These are phyloP conservation scores for Medicago ruthenica DNA, from an alignment of 306 rosid genomes.

Conservation along the genomic window DNA sequence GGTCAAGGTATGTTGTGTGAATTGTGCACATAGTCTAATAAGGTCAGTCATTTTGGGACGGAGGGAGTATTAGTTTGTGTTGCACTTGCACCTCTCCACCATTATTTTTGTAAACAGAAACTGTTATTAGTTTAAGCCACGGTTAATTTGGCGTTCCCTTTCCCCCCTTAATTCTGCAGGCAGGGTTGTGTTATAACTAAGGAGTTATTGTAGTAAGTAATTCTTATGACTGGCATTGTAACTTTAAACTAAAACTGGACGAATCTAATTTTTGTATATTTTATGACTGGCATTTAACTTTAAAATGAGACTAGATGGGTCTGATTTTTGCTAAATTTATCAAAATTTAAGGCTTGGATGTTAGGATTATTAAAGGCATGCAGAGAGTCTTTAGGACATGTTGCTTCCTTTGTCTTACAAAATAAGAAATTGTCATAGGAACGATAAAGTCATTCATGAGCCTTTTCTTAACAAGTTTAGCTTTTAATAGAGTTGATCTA, in stretches of 20 bases:
- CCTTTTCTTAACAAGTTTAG: background rate
- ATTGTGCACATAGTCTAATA: no score
- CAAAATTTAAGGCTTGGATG: background rate
- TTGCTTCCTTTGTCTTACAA: background rate
- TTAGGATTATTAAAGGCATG: background rate
- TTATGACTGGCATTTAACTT: background rate
- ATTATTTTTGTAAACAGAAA: background rate
- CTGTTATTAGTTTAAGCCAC: conserved; percentile 2
- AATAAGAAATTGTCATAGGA: background rate
- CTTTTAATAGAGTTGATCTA: conserved; percentile 8
- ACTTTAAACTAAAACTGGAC: conserved; percentile 5
- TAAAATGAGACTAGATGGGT: background rate
- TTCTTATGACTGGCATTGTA: conserved; percentile 9
- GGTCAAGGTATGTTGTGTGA: no score
- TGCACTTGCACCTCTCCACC: no score
- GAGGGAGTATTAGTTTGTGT: no score
- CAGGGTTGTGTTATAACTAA: background rate
- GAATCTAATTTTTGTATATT: background rate
- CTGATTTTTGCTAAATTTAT: background rate
- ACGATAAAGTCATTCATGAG: background rate
- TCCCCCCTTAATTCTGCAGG: background rate
- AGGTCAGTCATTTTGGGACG: no score
- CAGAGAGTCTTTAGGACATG: background rate
- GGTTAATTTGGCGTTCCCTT: background rate
- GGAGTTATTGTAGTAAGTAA: background rate